These are phyloP conservation scores for Hanseniaspora lindneri DNA, from an alignment of 805 yeast species.

Conservation along the genomic window DNA sequence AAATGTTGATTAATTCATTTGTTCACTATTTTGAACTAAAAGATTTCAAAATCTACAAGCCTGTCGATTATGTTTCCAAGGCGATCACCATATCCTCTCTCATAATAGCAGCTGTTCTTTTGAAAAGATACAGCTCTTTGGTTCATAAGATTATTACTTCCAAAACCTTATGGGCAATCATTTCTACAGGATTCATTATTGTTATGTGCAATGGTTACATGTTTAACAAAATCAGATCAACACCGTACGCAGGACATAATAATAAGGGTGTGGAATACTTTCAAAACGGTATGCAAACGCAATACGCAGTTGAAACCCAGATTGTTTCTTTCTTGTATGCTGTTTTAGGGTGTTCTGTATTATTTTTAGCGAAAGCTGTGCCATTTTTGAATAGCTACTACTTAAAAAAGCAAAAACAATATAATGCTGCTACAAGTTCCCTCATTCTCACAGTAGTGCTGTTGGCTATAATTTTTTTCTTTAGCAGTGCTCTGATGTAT, in stretches of 20 bases:
- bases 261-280: conserved; percentile 41
- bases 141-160: conserved; percentile 36
- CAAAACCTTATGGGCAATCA: conserved; percentile 60
- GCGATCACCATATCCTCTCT: conserved; percentile 29
- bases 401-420: conserved; percentile 30
- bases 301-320: conserved; percentile 83
- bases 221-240: conserved; percentile 77
- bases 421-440: conserved; percentile 29
- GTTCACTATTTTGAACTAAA: conserved; percentile 21
- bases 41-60: conserved; percentile 29
- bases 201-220: conserved; percentile 80
- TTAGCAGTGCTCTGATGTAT: conserved; percentile 51
- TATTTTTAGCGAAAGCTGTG: conserved; percentile 47
- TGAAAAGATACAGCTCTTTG: conserved; percentile 28
- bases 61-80: conserved; percentile 32
- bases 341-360: conserved; percentile 45
- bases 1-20: conserved; percentile 25
- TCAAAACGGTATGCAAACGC: conserved; percentile 51
- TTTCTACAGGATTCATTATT: conserved; percentile 48
- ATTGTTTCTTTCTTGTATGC: conserved; percentile 66
- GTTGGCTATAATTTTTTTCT: conserved; percentile 37
- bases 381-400: conserved; percentile 30
- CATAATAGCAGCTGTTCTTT: conserved; percentile 28
- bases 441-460: conserved; percentile 38
- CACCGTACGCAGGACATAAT: conserved; percentile 40